Evolutionary conservation across 2,329 filamentous ascomycete genomes (phyloP).

Genomic region (Trichoderma harzianum): DNA sequence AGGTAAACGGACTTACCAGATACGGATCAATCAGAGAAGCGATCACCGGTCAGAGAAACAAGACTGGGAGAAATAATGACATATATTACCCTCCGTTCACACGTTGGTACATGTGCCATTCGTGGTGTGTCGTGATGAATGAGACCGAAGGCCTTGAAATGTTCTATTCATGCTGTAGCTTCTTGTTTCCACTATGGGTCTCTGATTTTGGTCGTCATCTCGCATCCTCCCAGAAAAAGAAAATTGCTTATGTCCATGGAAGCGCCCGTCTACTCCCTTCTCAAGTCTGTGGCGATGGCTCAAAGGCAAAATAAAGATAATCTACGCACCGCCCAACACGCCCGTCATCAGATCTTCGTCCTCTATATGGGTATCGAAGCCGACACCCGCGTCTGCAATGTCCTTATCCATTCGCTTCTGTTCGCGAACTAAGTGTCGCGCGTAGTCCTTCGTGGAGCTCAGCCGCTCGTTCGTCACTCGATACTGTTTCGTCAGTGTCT

Average conservation of each 20-base stretch:
- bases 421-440: slow-evolving; percentile 46
- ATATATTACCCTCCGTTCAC: not conserved
- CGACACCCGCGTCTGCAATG: slow-evolving; percentile 32
- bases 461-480: slow-evolving; percentile 53
- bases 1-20: not conserved
- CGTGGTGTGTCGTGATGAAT: not conserved
- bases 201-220: not conserved
- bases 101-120: not conserved
- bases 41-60: not conserved
- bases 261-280: not conserved
- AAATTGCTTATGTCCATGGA: not conserved
- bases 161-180: not conserved
- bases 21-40: not conserved
- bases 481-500: slow-evolving; percentile 46
- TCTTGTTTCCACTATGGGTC: not conserved
- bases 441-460: slow-evolving; percentile 54
- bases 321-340: slow-evolving; percentile 27
- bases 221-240: not conserved
- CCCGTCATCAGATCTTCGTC: slow-evolving; percentile 62
- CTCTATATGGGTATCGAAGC: slow-evolving; percentile 49
- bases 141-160: not conserved
- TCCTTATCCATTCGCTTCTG: slow-evolving; percentile 47
- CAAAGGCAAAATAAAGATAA: not conserved
- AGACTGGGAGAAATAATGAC: not conserved
- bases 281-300: not conserved